phyloP scores from a whole-genome alignment of 345 rosid species.

The Gossypium herbaceum region DNA sequence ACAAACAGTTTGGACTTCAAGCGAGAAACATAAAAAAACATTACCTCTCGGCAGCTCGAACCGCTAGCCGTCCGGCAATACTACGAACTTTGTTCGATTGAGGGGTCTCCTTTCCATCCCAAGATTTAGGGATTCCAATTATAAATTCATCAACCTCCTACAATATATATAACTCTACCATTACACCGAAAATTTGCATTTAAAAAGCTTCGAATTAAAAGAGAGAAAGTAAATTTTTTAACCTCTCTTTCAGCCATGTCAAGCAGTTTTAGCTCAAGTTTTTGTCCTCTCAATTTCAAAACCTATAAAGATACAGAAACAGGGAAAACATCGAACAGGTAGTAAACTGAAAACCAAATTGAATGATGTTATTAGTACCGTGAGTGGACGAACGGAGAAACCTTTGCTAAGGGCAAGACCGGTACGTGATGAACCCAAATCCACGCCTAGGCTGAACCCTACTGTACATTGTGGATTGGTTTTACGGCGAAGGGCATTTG shows the following conservation, averaged over 20 bases:
- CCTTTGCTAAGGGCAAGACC: conserved; percentile 87
- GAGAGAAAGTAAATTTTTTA: background rate
- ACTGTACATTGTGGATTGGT: conserved; percentile 59
- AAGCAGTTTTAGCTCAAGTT: conserved; percentile 61
- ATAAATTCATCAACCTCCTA: conserved; percentile 87
- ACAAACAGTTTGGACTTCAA: background rate
- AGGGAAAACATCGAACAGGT: background rate
- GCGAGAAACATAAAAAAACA: background rate
- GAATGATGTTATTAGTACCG: conserved; percentile 29
- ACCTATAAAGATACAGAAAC: conserved; percentile 37
- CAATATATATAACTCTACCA: background rate
- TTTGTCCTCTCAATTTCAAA: conserved; percentile 70
- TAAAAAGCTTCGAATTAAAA: background rate
- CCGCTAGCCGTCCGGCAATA: conserved; percentile 71
- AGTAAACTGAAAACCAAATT: background rate
- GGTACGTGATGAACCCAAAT: conserved; percentile 73
- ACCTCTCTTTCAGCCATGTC: conserved; percentile 76
- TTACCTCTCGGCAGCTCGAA: conserved; percentile 77
- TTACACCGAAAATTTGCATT: background rate
- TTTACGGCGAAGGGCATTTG: conserved; percentile 69
- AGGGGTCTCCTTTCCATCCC: conserved; percentile 70
- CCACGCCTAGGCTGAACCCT: conserved; percentile 88
- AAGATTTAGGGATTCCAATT: conserved; percentile 78
- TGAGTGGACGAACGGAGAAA: conserved; percentile 65
- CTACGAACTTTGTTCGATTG: conserved; percentile 85